These are phyloP conservation scores for Hygrophorus russula DNA, from an alignment of 768 basidiomycete genomes.

Conservation along the genomic window DNA sequence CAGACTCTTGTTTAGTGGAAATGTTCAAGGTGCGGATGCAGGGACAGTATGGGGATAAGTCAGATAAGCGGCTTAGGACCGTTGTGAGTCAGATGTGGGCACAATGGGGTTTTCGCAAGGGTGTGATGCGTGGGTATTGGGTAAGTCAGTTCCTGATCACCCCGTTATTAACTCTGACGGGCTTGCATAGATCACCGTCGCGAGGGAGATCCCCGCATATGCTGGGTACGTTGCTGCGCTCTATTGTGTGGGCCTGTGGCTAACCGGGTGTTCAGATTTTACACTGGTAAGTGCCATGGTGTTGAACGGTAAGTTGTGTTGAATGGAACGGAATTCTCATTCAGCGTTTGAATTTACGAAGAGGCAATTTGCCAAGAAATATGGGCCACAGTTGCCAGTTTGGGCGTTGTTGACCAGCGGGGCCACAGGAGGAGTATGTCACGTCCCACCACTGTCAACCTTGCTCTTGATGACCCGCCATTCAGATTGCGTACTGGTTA, in stretches of 20 bases:
- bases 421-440: slow-evolving; percentile 68
- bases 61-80: slow-evolving; percentile 66
- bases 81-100: slow-evolving; percentile 78
- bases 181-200: slow-evolving; percentile 62
- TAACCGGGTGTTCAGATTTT: slow-evolving; percentile 37
- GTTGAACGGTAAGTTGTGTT: neutral
- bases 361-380: slow-evolving; percentile 52
- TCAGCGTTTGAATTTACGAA: slow-evolving; percentile 85
- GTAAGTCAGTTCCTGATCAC: slow-evolving; percentile 28
- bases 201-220: slow-evolving; percentile 92
- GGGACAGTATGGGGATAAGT: slow-evolving; percentile 77
- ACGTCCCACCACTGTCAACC: neutral
- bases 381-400: slow-evolving; percentile 63
- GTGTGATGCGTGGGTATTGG: slow-evolving; percentile 97
- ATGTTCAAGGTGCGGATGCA: slow-evolving; percentile 99
- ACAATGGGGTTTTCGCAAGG: slow-evolving; percentile 76
- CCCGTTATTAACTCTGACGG: neutral
- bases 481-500: slow-evolving; percentile 83
- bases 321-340: slow-evolving; percentile 7
- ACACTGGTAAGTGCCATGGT: slow-evolving; percentile 35
- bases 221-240: slow-evolving; percentile 52
- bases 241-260: neutral
- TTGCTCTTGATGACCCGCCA: no score
- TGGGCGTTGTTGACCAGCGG: slow-evolving; percentile 82
- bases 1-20: slow-evolving; percentile 46